A percentile compares a stretch with the other conserved stretches of the same genome.
These are phyloP conservation scores for Suhomyces prunicola DNA, from an alignment of 805 yeast species.

Conservation along the genomic window DNA sequence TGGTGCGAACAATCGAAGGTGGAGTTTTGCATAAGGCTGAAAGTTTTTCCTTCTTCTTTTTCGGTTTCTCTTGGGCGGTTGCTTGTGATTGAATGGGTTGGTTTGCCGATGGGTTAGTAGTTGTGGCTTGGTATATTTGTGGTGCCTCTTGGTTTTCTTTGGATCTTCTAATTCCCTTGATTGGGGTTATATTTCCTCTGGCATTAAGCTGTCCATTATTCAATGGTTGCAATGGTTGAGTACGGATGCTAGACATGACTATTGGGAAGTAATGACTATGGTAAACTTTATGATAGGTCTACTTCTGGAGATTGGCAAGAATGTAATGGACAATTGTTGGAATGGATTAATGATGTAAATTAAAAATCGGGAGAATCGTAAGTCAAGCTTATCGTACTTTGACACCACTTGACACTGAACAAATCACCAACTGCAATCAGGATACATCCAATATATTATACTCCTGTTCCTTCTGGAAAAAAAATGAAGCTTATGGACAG, in stretches of 20 bases:
- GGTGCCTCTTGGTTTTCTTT: conserved; percentile 16
- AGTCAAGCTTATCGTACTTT: background rate
- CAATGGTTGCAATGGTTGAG: conserved; percentile 53
- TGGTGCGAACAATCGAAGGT: conserved; percentile 85
- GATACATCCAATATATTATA: conserved; percentile 2
- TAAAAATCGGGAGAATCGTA: background rate
- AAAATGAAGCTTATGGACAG: conserved; percentile 2
- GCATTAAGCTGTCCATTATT: conserved; percentile 51
- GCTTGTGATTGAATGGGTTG: conserved; percentile 11
- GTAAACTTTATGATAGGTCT: background rate
- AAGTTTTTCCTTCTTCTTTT: conserved; percentile 83
- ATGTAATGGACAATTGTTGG: background rate
- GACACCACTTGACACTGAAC: background rate
- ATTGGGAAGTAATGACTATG: background rate
- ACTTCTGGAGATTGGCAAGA: background rate
- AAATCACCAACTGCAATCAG: background rate
- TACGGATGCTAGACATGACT: conserved; percentile 6
- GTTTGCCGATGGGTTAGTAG: conserved; percentile 1
- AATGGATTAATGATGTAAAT: background rate
- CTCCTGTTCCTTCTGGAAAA: background rate
- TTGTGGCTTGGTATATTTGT: background rate
- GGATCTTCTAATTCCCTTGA: conserved; percentile 31
- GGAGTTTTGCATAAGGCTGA: conserved; percentile 95
- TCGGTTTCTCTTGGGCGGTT: conserved; percentile 22
- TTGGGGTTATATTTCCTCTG: conserved; percentile 42